Evolutionary conservation across 257 asterid species (phyloP).

Genomic region (Avicennia marina): DNA sequence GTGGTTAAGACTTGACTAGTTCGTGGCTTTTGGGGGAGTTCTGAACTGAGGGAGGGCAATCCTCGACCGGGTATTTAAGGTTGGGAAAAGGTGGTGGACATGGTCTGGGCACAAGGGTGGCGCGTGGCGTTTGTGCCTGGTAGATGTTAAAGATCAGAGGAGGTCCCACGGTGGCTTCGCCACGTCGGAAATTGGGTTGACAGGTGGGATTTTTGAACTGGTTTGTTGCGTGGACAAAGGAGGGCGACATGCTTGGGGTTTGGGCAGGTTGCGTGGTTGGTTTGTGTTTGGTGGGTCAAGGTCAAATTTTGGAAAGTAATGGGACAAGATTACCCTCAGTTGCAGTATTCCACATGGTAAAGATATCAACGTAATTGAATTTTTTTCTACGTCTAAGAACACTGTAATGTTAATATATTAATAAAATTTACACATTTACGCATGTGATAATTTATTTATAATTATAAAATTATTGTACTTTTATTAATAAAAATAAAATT

Average conservation of each 20-base stretch:
- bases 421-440: too few species aligned
- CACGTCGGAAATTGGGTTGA: slow-evolving; percentile 18
- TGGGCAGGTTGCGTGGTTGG: background rate
- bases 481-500: too few species aligned
- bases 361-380: too few species aligned
- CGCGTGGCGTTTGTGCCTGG: slow-evolving; percentile 15
- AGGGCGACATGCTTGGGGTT: background rate
- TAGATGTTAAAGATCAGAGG: too few species aligned
- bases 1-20: too few species aligned
- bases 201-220: slow-evolving; percentile 6
- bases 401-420: too few species aligned
- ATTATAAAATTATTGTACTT: too few species aligned
- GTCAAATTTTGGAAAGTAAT: too few species aligned
- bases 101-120: slow-evolving; percentile 4
- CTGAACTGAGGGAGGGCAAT: background rate
- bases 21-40: slow-evolving; percentile 2
- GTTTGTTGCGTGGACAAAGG: slow-evolving; percentile 2
- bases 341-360: too few species aligned
- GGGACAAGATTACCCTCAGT: too few species aligned
- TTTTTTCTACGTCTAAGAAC: too few species aligned
- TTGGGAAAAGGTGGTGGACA: background rate
- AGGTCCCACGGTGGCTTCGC: slow-evolving; percentile 21
- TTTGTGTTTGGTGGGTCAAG: background rate
- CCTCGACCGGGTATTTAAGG: background rate
- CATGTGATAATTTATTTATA: too few species aligned